These are phyloP conservation scores for Ophiostoma australiae DNA, from an alignment of 2,329 filamentous ascomycete genomes.

Conservation along the genomic window DNA sequence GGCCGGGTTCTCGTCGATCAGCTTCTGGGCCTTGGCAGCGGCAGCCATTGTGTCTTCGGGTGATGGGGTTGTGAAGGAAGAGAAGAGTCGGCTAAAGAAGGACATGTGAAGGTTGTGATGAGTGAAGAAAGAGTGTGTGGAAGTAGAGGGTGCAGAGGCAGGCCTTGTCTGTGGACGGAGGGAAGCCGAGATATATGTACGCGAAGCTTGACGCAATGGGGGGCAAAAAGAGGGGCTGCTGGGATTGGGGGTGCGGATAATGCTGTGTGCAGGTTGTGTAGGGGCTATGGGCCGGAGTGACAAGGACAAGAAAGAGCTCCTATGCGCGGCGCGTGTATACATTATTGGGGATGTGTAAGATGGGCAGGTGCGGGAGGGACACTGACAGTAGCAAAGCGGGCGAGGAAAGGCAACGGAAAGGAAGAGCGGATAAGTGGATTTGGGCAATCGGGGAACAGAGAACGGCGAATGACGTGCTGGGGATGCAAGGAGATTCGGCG, in stretches of 20 bases:
- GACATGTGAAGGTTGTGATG: slow-evolving; percentile 42
- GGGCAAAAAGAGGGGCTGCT: slow-evolving; percentile 23
- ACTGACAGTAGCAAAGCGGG: background rate
- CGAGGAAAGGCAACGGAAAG: background rate
- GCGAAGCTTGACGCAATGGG: slow-evolving; percentile 20
- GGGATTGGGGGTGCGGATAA: background rate
- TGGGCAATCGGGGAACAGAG: background rate
- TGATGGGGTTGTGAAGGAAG: slow-evolving; percentile 44
- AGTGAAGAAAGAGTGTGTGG: slow-evolving; percentile 17
- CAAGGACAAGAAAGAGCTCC: background rate
- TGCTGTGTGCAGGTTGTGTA: background rate
- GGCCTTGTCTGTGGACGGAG: background rate
- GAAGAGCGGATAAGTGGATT: background rate
- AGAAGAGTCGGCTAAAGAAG: slow-evolving; percentile 68
- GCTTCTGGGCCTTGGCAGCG: slow-evolving; percentile 76
- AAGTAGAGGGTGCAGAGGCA: slow-evolving; percentile 21
- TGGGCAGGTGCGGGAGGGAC: background rate
- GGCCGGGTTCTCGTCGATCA: slow-evolving; percentile 87
- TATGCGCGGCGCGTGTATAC: slow-evolving; percentile 5
- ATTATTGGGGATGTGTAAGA: slow-evolving; percentile 8
- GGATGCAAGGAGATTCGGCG: background rate
- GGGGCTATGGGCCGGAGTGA: background rate
- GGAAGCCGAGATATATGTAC: slow-evolving; percentile 18
- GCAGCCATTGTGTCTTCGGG: slow-evolving; percentile 64
- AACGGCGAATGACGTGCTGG: slow-evolving; percentile 2